Evolutionary conservation across 768 basidiomycete genomes (phyloP).

Genomic region (Kockovaella imperatae): DNA sequence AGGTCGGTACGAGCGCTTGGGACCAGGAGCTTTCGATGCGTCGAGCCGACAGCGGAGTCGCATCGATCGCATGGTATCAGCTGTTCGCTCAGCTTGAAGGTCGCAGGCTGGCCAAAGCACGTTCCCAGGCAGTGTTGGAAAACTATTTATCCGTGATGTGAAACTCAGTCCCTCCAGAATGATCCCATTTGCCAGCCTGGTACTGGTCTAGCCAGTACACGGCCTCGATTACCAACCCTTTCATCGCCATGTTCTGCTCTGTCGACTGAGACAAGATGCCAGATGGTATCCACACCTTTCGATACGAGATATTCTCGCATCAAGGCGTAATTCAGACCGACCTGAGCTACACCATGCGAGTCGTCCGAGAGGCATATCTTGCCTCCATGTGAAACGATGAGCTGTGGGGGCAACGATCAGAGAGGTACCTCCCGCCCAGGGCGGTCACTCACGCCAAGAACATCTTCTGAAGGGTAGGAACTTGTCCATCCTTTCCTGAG

Average conservation of each 20-base stretch:
- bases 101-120: too few species aligned
- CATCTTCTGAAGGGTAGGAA: slow-evolving; percentile 73
- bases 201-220: slow-evolving; percentile 18
- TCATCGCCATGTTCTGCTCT: slow-evolving; percentile 3
- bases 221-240: slow-evolving; percentile 13
- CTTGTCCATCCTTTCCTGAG: slow-evolving; percentile 83
- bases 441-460: slow-evolving; percentile 57
- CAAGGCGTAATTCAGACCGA: slow-evolving; percentile 74
- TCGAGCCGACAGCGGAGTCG: too few species aligned
- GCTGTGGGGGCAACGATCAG: slow-evolving; percentile 47
- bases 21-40: too few species aligned
- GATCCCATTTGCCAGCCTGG: slow-evolving; percentile 24
- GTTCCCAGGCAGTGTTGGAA: too few species aligned
- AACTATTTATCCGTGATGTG: too few species aligned
- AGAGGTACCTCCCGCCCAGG: background rate
- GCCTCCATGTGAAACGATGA: slow-evolving; percentile 62
- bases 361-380: slow-evolving; percentile 86
- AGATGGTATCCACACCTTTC: slow-evolving; percentile 53
- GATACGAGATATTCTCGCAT: slow-evolving; percentile 59
- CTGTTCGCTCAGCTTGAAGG: too few species aligned
- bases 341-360: slow-evolving; percentile 80
- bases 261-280: slow-evolving; percentile 35
- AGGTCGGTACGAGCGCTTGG: too few species aligned
- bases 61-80: too few species aligned
- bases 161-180: too few species aligned